These are phyloP conservation scores for Alternaria sp. DNA, from an alignment of 2,329 filamentous ascomycete genomes.

Conservation along the genomic window DNA sequence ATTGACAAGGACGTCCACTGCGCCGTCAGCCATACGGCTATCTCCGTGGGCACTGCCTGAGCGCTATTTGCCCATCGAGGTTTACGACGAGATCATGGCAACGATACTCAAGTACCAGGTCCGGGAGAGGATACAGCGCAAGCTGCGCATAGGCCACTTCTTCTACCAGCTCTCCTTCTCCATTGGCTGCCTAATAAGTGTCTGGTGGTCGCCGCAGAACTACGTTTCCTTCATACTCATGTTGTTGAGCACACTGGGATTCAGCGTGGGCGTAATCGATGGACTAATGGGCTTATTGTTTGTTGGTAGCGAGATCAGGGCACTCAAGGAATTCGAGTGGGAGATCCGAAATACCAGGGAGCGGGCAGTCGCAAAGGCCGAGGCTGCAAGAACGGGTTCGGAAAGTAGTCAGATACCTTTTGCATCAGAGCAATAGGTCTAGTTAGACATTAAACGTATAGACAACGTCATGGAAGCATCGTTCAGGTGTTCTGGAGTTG, in stretches of 20 bases:
- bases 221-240: conserved; percentile 83
- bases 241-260: conserved; percentile 77
- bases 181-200: conserved; percentile 77
- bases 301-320: conserved; percentile 81
- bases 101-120: conserved; percentile 72
- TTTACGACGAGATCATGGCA: conserved; percentile 76
- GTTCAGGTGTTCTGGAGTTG: neutral
- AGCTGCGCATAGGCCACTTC: conserved; percentile 78
- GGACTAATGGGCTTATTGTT: conserved; percentile 89
- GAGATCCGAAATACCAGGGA: conserved; percentile 66
- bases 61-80: conserved; percentile 56
- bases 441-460: neutral
- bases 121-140: conserved; percentile 76
- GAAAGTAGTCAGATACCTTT: conserved; percentile 1
- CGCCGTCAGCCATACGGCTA: conserved; percentile 19
- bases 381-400: conserved; percentile 10
- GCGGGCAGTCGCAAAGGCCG: conserved; percentile 33
- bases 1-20: conserved; percentile 55
- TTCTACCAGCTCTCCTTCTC: conserved; percentile 70
- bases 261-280: conserved; percentile 80
- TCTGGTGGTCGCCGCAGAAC: conserved; percentile 84
- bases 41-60: conserved; percentile 32
- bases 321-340: conserved; percentile 91
- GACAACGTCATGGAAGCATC: neutral
- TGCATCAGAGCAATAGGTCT: conserved; percentile 4